Evolutionary conservation across 768 basidiomycete species (phyloP).

Genomic region (Hygrophoropsis aurantiaca): DNA sequence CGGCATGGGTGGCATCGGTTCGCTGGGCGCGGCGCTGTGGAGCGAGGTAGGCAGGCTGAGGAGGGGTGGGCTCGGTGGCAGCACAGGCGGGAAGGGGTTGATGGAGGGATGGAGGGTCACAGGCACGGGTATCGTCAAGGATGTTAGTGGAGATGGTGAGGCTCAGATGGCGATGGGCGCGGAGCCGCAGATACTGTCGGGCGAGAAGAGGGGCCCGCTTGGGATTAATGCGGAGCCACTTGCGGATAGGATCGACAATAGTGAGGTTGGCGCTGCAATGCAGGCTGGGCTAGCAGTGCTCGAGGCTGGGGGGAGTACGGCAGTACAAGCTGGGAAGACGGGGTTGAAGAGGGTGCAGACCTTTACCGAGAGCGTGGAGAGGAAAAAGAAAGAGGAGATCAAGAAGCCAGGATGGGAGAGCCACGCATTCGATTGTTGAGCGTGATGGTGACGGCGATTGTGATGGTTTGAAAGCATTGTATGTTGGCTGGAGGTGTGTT

Average conservation of each 20-base stretch:
- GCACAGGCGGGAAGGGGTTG: constrained; percentile 27
- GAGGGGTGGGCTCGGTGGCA: too few species aligned
- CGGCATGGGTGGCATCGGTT: constrained; percentile 49
- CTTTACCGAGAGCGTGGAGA: constrained; percentile 44
- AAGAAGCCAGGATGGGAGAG: constrained; percentile 47
- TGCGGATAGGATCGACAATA: constrained; percentile 3
- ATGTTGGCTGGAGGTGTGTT: background rate
- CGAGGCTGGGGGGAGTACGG: constrained; percentile 30
- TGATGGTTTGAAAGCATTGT: too few species aligned
- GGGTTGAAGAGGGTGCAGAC: constrained; percentile 36
- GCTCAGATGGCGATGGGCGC: constrained; percentile 63
- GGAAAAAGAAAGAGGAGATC: constrained; percentile 40
- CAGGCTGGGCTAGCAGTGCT: constrained; percentile 16
- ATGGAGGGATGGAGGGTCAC: constrained; percentile 53
- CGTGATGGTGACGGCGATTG: too few species aligned
- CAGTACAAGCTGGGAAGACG: constrained; percentile 28
- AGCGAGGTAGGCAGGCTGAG: constrained; percentile 65
- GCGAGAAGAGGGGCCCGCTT: constrained; percentile 66
- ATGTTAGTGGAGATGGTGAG: constrained; percentile 33
- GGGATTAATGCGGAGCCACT: constrained; percentile 49
- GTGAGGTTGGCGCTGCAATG: background rate
- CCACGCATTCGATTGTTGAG: constrained; percentile 41
- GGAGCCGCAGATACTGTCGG: constrained; percentile 70
- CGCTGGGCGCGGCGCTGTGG: constrained; percentile 63
- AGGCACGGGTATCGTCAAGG: constrained; percentile 61